Conservation (phyloP, 495 filamentous ascomycete genomes). For the Penicillium steckii region DNA sequence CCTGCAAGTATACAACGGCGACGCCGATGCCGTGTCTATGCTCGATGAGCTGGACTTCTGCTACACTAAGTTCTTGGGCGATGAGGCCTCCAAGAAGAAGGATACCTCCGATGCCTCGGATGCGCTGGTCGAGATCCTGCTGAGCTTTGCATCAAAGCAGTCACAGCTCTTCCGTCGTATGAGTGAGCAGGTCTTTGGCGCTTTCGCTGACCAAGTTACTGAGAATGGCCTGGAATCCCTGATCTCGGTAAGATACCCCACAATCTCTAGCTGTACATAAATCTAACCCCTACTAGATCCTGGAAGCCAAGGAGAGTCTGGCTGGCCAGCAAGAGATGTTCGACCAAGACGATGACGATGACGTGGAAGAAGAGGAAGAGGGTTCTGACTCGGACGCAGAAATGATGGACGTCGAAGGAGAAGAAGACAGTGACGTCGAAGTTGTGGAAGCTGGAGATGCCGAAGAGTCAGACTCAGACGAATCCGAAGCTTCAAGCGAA, state of each 20-base stretch:
- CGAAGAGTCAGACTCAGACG: slow-evolving; percentile 31
- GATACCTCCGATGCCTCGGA: slow-evolving; percentile 63
- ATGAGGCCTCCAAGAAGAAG: slow-evolving; percentile 48
- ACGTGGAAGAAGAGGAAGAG: slow-evolving; percentile 39
- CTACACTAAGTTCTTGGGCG: slow-evolving; percentile 60
- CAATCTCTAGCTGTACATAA: background rate
- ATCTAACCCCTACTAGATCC: slow-evolving; percentile 44
- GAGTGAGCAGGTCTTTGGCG: slow-evolving; percentile 80
- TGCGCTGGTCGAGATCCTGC: slow-evolving; percentile 79
- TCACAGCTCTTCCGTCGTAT: slow-evolving; percentile 83
- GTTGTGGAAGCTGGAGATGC: slow-evolving; percentile 27
- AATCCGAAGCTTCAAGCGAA: slow-evolving; percentile 26
- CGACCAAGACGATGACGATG: slow-evolving; percentile 66
- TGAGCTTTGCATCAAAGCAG: slow-evolving; percentile 83
- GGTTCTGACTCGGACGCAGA: slow-evolving; percentile 37
- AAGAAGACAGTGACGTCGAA: slow-evolving; percentile 35
- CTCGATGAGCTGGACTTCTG: slow-evolving; percentile 72
- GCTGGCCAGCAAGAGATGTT: slow-evolving; percentile 86
- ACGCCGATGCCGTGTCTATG: slow-evolving; percentile 75
- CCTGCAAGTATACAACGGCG: slow-evolving; percentile 84
- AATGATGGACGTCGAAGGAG: slow-evolving; percentile 34
- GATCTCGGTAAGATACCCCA: slow-evolving; percentile 45
- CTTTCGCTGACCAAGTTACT: slow-evolving; percentile 70
- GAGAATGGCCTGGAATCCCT: slow-evolving; percentile 71
- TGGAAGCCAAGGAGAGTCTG: slow-evolving; percentile 76